A percentile compares a stretch with the other conserved stretches of the same genome.
phyloP scores from a whole-genome alignment of 306 rosid genomes.

The Trifolium dubium region DNA sequence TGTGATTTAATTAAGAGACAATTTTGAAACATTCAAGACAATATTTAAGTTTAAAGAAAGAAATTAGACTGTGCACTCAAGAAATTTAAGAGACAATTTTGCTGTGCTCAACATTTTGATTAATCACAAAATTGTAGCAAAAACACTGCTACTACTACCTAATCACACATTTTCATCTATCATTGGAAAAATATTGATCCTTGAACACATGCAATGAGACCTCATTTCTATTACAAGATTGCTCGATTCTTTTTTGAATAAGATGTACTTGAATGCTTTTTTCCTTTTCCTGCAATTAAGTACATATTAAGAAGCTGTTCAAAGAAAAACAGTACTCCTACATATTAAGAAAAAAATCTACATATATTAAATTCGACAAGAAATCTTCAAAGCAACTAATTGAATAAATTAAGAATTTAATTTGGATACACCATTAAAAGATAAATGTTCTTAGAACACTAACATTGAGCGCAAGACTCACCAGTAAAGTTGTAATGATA shows the following conservation, averaged over 20 bases:
- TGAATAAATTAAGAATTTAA: too few species aligned
- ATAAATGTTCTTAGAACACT: too few species aligned
- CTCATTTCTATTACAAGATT: constrained; percentile 5
- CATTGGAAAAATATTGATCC: not conserved
- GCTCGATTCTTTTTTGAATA: constrained; percentile 30
- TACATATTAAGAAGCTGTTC: not conserved
- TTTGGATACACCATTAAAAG: too few species aligned
- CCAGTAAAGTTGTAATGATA: constrained; percentile 49
- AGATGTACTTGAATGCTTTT: constrained; percentile 39
- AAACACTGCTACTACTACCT: not conserved
- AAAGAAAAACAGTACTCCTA: too few species aligned
- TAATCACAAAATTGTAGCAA: not conserved
- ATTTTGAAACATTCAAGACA: too few species aligned
- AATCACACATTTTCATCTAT: not conserved
- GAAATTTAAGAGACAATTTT: too few species aligned
- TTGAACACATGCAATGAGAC: not conserved
- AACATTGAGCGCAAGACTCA: constrained; percentile 31
- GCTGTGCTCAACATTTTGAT: not conserved
- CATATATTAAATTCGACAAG: too few species aligned
- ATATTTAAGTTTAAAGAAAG: too few species aligned
- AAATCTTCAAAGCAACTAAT: too few species aligned
- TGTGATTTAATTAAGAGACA: too few species aligned
- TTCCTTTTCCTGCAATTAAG: constrained; percentile 41
- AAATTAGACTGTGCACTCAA: too few species aligned
- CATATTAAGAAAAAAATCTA: too few species aligned